Evolutionary conservation across 139 green algal species (phyloP), one percentile per base, ranked within the genome.

Genomic region (Chlorella ohadii): DNA sequence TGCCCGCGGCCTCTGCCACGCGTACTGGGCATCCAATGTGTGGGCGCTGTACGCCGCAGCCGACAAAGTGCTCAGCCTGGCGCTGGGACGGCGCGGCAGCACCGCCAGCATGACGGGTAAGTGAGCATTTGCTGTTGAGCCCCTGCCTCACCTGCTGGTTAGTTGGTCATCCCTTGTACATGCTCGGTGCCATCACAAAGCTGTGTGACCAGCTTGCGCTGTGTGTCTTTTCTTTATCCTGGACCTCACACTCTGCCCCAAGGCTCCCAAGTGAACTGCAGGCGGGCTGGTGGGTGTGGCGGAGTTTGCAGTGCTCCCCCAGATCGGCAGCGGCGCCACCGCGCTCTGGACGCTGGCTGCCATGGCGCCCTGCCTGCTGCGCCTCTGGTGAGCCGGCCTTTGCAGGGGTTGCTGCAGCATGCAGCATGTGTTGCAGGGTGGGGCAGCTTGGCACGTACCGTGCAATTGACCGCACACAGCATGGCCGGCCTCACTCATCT

Each of bases 11-110:
- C 87, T 99, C 47, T 91, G 87, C 25, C 97, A 99, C 81, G 93
- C 97, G 0, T 99, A 99, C 91, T 99, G 97, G 97, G 97, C 97
- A 5, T 91, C 96, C 71, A 99, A 99, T 85, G 83, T 91, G 12
- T 99, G 97, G 97, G 96, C 96, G 22, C 81, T 98, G 39, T 99
- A 99, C 88, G 90, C 88, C 20, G 85, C 73, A 3, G 88, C 87
- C 1, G 96, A 99, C 88, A 98, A 97, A 85, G 67, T 84, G 55
- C 79, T 94, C 47, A 87, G 88, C 28, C 23, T 55, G 11, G 7
- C 81, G 33, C 38, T 92, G 74, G 86, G 71, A 5, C 38, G 79
- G 27, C 34, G 9, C 1, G 36, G 61, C 4, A 17, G n/a, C 25
- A 33, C 61, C 0, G 91, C 91, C 9, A 87, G 89, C 81, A 92